Conservation (phyloP, 805 yeast genomes). For the Yarrowia osloensis region DNA sequence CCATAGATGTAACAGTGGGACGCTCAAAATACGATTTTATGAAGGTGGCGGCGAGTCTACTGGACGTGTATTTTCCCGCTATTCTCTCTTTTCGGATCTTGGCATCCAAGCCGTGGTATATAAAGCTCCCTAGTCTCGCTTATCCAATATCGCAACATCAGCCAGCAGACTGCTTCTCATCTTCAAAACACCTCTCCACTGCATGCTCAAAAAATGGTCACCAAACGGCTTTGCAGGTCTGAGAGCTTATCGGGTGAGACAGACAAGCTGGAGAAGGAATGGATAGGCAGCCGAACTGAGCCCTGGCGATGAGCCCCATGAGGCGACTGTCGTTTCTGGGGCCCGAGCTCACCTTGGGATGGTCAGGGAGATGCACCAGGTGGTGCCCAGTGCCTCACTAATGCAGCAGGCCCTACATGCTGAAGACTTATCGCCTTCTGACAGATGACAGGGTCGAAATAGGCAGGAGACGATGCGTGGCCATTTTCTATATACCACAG, state of each 20-base stretch:
- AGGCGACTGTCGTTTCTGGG: not conserved
- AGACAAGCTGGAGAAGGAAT: not conserved
- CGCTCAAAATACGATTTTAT: not conserved
- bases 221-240: constrained; percentile 20
- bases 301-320: not conserved
- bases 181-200: not conserved
- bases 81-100: not conserved
- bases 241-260: constrained; percentile 14
- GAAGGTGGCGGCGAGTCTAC: not conserved
- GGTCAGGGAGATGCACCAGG: not conserved
- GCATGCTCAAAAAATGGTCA: not conserved
- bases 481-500: no score
- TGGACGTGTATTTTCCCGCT: not conserved
- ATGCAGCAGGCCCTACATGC: not conserved
- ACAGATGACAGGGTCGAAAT: not conserved
- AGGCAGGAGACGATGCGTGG: not conserved
- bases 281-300: not conserved
- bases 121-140: not conserved
- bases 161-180: not conserved
- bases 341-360: no score
- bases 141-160: not conserved
- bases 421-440: not conserved
- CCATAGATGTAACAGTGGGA: not conserved
- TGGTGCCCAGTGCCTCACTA: not conserved
- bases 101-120: not conserved